These are phyloP conservation scores for Clavispora fructus DNA, from an alignment of 805 yeast species.

Conservation along the genomic window DNA sequence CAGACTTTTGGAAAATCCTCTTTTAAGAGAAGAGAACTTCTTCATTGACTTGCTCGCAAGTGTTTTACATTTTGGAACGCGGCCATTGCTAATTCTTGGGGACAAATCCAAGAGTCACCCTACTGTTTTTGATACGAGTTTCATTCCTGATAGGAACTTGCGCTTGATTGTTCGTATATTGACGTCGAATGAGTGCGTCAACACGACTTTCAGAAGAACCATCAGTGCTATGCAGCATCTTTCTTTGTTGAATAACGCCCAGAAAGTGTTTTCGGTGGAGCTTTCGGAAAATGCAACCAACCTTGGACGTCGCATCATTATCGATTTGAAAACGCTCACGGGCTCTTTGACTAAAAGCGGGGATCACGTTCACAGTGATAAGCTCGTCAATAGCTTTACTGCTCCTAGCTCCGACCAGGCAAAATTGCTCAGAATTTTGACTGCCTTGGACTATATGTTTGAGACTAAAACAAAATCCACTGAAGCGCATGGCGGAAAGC, in stretches of 20 bases:
- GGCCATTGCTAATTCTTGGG: slow-evolving; percentile 55
- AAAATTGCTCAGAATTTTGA: slow-evolving; percentile 74
- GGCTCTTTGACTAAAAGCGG: slow-evolving; percentile 32
- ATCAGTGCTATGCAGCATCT: slow-evolving; percentile 76
- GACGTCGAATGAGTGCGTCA: slow-evolving; percentile 78
- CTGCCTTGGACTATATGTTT: slow-evolving; percentile 81
- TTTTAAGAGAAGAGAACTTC: slow-evolving; percentile 67
- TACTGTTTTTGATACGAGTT: slow-evolving; percentile 34
- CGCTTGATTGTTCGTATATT: slow-evolving; percentile 61
- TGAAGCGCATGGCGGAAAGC: slow-evolving; percentile 14
- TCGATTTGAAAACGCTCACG: slow-evolving; percentile 49
- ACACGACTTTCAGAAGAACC: slow-evolving; percentile 78
- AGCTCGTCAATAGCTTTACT: slow-evolving; percentile 61
- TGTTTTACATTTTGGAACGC: slow-evolving; percentile 70
- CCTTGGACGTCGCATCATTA: slow-evolving; percentile 50
- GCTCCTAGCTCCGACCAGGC: slow-evolving; percentile 84
- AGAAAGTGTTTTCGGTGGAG: slow-evolving; percentile 59
- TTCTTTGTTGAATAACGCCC: slow-evolving; percentile 56
- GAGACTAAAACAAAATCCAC: slow-evolving; percentile 34
- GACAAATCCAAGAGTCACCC: slow-evolving; percentile 21
- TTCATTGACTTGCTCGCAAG: slow-evolving; percentile 74
- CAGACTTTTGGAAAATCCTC: slow-evolving; percentile 52
- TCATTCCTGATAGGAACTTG: slow-evolving; percentile 58
- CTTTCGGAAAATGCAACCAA: slow-evolving; percentile 58
- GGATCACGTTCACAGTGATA: slow-evolving; percentile 36